These are phyloP conservation scores for Suaeda aralocaspica DNA, from an alignment of 148 eudicot species.

Conservation along the genomic window DNA sequence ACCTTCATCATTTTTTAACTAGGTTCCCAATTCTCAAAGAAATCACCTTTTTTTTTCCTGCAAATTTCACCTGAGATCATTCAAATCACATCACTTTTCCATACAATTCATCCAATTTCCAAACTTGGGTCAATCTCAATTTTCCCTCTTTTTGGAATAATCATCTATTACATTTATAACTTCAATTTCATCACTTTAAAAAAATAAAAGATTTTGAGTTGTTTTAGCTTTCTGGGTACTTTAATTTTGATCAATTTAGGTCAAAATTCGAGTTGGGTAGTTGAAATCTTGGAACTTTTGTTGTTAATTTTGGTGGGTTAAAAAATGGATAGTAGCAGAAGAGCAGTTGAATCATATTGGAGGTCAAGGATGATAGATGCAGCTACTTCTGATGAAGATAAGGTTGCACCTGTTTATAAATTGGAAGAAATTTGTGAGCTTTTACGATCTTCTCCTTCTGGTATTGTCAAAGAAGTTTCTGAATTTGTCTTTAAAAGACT, in stretches of 20 bases:
- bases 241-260: slow-evolving; percentile 1
- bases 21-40: not conserved
- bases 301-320: not conserved
- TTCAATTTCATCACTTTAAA: slow-evolving; percentile 2
- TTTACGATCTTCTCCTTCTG: slow-evolving; percentile 56
- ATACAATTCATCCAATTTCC: slow-evolving; percentile 16
- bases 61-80: not conserved
- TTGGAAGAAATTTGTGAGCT: slow-evolving; percentile 90
- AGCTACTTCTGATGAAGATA: slow-evolving; percentile 91
- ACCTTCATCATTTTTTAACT: not conserved
- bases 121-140: slow-evolving; percentile 24
- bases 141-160: slow-evolving; percentile 7
- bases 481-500: slow-evolving; percentile 79
- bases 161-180: not conserved
- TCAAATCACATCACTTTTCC: slow-evolving; percentile 11
- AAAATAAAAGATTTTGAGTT: not conserved
- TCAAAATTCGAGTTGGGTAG: slow-evolving; percentile 10
- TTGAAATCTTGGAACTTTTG: not conserved
- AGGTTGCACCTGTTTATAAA: slow-evolving; percentile 88
- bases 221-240: slow-evolving; percentile 6
- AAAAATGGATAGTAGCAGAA: slow-evolving; percentile 83
- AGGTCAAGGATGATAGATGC: slow-evolving; percentile 82
- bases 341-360: slow-evolving; percentile 98
- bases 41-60: not conserved
- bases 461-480: slow-evolving; percentile 75